phyloP scores from a whole-genome alignment of 75 land plant genomes.

The Pseudotsuga menziesii region DNA sequence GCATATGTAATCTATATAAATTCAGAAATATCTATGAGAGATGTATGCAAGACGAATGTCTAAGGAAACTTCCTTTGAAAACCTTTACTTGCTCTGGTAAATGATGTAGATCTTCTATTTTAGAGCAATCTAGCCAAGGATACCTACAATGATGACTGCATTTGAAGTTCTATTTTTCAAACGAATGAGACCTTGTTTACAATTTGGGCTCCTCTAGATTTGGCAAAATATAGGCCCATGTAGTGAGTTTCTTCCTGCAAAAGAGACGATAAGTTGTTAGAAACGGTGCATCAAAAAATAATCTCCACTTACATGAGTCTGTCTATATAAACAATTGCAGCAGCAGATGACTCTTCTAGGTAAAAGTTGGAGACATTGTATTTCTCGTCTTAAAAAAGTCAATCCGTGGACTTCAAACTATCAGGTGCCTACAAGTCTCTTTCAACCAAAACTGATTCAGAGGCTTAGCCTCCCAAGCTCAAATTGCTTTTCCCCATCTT shows the following conservation, averaged over 20 bases:
- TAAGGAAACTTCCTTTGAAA: background rate
- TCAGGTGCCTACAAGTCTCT: background rate
- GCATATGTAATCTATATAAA: too few species aligned
- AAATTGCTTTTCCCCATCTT: background rate
- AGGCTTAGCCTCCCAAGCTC: too few species aligned
- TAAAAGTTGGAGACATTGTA: background rate
- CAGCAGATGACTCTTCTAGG: background rate
- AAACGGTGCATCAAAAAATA: background rate
- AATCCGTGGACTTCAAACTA: background rate
- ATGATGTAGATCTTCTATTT: background rate
- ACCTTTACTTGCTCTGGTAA: background rate
- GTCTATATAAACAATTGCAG: background rate
- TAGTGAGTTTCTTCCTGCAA: conserved; percentile 32
- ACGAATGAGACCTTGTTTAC: conserved; percentile 12
- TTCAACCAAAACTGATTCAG: too few species aligned
- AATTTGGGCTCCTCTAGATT: conserved; percentile 19
- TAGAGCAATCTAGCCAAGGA: background rate
- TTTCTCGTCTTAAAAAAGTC: too few species aligned
- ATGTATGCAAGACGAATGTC: too few species aligned
- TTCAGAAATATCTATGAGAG: too few species aligned
- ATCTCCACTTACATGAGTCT: too few species aligned
- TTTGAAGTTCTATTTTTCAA: background rate
- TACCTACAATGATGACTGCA: background rate
- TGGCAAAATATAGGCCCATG: conserved; percentile 38
- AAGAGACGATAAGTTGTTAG: background rate